Conservation (phyloP, 208 protist genomes). For the Endotrypanum monterogeii region DNA sequence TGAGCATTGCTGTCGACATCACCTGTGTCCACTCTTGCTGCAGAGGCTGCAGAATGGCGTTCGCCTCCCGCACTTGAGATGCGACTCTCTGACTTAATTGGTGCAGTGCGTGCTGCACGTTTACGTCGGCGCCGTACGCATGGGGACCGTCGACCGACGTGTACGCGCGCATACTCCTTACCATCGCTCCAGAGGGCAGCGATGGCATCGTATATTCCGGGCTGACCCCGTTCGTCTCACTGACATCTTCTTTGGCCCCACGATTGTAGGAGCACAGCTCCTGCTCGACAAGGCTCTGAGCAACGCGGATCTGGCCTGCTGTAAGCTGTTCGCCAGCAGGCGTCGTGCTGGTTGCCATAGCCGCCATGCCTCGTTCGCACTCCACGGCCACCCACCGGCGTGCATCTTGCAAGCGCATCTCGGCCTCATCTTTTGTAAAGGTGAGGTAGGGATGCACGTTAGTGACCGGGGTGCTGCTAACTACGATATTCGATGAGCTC, state of each 20-base stretch:
- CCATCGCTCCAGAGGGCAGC: constrained; percentile 1
- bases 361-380: constrained; percentile 16
- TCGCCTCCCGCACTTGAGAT: constrained; percentile 24
- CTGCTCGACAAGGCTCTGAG: constrained; percentile 12
- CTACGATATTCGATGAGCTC: neutral
- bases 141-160: constrained; percentile 5
- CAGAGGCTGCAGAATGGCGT: constrained; percentile 20
- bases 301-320: neutral
- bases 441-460: neutral
- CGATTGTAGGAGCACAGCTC: neutral
- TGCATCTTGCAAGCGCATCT: constrained; percentile 14
- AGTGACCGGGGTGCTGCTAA: neutral
- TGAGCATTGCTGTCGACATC: constrained; percentile 25
- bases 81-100: constrained; percentile 27
- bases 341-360: neutral
- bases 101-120: constrained; percentile 30
- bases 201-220: neutral
- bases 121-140: constrained; percentile 21
- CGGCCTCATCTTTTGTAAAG: constrained; percentile 8
- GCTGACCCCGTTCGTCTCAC: neutral
- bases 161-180: constrained; percentile 6
- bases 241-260: neutral
- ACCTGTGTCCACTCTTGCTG: constrained; percentile 33
- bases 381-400: constrained; percentile 30
- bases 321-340: neutral